Conservation (phyloP, 176 grass and related monocot genomes). For the Triticum dicoccoides region DNA sequence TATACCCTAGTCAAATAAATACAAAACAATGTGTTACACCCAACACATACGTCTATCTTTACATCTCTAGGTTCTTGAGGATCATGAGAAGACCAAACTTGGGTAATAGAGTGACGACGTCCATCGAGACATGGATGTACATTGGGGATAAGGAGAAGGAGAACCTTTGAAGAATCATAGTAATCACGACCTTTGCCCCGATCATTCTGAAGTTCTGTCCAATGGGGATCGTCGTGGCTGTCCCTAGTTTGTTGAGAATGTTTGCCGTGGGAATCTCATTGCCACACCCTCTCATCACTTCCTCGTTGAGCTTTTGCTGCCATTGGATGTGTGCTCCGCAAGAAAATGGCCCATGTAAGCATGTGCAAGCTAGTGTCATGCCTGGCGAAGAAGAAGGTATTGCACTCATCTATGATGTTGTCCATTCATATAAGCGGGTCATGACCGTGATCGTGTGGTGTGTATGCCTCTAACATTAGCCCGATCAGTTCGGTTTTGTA, state of each 20-base stretch:
- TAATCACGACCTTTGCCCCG: constrained; percentile 35
- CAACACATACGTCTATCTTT: background rate
- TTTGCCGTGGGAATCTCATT: background rate
- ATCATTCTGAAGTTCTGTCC: constrained; percentile 52
- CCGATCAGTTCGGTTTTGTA: constrained; percentile 23
- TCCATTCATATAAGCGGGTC: constrained; percentile 32
- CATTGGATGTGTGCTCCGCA: constrained; percentile 41
- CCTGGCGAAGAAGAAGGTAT: constrained; percentile 43
- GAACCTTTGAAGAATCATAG: constrained; percentile 43
- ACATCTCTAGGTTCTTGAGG: background rate
- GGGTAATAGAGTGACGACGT: constrained; percentile 18
- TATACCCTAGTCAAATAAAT: background rate
- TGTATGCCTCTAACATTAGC: constrained; percentile 19
- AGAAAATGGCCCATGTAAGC: constrained; percentile 44
- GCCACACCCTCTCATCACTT: constrained; percentile 38
- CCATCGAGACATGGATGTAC: constrained; percentile 22
- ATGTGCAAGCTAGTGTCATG: constrained; percentile 44
- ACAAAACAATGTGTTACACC: background rate
- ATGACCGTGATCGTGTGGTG: background rate
- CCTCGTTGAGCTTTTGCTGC: constrained; percentile 37
- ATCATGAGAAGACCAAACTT: constrained; percentile 39
- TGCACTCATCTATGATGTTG: constrained; percentile 59
- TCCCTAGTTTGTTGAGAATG: constrained; percentile 19
- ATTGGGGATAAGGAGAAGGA: constrained; percentile 36
- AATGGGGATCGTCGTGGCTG: background rate